A percentile compares a stretch with the other conserved stretches of the same genome.
Conservation (phyloP, 208 protist species). For the Trypanosoma congolense region DNA sequence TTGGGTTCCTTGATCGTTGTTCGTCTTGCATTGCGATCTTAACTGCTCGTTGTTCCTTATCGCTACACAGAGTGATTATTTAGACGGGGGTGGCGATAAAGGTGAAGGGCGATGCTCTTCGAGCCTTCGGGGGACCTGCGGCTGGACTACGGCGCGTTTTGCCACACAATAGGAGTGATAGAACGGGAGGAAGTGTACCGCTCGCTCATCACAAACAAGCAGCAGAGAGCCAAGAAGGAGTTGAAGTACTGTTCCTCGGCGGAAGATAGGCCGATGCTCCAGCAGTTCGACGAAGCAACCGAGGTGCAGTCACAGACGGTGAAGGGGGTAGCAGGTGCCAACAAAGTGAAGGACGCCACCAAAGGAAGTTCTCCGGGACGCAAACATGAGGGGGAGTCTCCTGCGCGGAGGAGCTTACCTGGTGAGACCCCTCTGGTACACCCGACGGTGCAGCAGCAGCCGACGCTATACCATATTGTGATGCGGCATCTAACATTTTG, state of each 20-base stretch:
- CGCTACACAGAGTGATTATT: conserved; percentile 7
- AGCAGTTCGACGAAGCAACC: background rate
- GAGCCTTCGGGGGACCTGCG: conserved; percentile 79
- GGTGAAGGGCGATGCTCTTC: no score
- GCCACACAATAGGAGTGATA: conserved; percentile 66
- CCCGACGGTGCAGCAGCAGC: background rate
- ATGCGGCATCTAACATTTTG: conserved; percentile 75
- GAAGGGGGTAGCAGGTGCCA: background rate
- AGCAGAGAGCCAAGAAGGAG: conserved; percentile 13
- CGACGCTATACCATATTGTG: conserved; percentile 49
- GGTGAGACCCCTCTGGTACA: background rate
- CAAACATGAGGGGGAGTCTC: background rate
- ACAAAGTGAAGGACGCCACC: background rate
- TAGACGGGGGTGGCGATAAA: no score
- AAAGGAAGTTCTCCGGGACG: conserved; percentile 4
- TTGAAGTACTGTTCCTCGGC: background rate
- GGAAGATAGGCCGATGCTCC: background rate
- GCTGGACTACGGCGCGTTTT: conserved; percentile 86
- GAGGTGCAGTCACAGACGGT: background rate
- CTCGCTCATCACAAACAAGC: conserved; percentile 38
- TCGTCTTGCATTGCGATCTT: no score
- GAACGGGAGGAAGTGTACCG: conserved; percentile 85
- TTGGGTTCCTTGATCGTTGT: no score
- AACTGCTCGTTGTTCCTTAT: no score
- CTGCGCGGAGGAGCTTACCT: background rate